These are phyloP conservation scores for Coleophoma eucalyptorum DNA, from an alignment of 2,329 filamentous ascomycete genomes.

Conservation along the genomic window DNA sequence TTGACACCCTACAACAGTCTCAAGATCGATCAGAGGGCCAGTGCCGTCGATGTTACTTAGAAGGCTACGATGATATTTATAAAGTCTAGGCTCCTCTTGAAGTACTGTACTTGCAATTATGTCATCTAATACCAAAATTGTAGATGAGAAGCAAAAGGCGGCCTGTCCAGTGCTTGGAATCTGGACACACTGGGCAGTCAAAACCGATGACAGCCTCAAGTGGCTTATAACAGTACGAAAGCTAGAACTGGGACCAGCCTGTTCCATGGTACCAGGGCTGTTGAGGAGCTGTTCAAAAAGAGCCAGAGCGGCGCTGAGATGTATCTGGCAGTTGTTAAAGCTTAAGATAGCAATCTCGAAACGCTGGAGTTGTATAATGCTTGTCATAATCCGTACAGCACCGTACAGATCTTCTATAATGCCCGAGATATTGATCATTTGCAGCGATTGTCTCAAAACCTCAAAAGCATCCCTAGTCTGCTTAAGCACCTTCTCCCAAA, in stretches of 20 bases:
- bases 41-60: conserved; percentile 7
- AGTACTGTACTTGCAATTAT: conserved; percentile 45
- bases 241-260: conserved; percentile 6
- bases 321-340: conserved; percentile 45
- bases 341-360: conserved; percentile 46
- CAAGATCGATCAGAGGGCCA: conserved; percentile 36
- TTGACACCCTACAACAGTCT: conserved; percentile 47
- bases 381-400: conserved; percentile 39
- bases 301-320: conserved; percentile 45
- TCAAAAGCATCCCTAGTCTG: conserved; percentile 33
- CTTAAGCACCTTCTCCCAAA: conserved; percentile 30
- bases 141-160: conserved; percentile 47
- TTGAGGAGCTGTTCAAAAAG: conserved; percentile 40
- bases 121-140: conserved; percentile 44
- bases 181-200: conserved; percentile 7
- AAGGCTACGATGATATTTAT: conserved; percentile 36
- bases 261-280: conserved; percentile 8
- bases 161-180: conserved; percentile 41
- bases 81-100: conserved; percentile 36
- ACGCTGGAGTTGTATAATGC: conserved; percentile 48
- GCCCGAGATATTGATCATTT: conserved; percentile 19
- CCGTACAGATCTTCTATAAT: conserved; percentile 16
- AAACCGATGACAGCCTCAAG: conserved; percentile 6
- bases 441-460: conserved; percentile 36
- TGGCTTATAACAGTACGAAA: conserved; percentile 12